Evolutionary conservation across 306 rosid species (phyloP).

Genomic region (Cucumis hystrix): DNA sequence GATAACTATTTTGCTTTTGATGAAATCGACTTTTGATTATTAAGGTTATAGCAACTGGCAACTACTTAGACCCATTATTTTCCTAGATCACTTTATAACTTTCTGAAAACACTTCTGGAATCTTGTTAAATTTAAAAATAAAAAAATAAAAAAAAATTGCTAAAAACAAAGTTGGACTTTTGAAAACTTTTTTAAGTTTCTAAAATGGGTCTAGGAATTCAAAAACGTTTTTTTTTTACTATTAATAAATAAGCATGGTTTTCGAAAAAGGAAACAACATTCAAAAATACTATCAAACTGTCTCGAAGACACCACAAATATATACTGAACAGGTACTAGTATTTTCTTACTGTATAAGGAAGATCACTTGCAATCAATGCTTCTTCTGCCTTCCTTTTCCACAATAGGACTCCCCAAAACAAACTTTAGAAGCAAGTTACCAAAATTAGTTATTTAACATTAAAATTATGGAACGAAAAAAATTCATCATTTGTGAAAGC

Average conservation of each 20-base stretch:
- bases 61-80: not conserved
- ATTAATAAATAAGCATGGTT: not conserved
- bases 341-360: conserved; percentile 71
- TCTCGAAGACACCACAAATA: not conserved
- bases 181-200: not conserved
- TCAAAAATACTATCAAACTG: not conserved
- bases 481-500: conserved; percentile 1
- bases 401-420: conserved; percentile 90
- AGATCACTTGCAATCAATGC: conserved; percentile 81
- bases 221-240: not conserved
- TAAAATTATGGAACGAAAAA: not conserved
- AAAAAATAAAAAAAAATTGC: no score
- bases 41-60: not conserved
- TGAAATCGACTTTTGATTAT: no score
- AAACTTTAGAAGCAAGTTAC: conserved; percentile 39
- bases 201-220: not conserved
- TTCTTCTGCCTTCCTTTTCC: conserved; percentile 99
- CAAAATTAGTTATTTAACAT: conserved; percentile 6
- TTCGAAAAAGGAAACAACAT: not conserved
- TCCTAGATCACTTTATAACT: not conserved
- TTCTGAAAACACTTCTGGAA: not conserved
- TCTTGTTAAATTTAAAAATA: not conserved
- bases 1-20: not conserved
- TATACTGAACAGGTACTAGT: not conserved
- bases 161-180: not conserved